Base-by-base conservation (phyloP, 2,329 filamentous ascomycete genomes). In the Paecilomyces sp. region DNA sequence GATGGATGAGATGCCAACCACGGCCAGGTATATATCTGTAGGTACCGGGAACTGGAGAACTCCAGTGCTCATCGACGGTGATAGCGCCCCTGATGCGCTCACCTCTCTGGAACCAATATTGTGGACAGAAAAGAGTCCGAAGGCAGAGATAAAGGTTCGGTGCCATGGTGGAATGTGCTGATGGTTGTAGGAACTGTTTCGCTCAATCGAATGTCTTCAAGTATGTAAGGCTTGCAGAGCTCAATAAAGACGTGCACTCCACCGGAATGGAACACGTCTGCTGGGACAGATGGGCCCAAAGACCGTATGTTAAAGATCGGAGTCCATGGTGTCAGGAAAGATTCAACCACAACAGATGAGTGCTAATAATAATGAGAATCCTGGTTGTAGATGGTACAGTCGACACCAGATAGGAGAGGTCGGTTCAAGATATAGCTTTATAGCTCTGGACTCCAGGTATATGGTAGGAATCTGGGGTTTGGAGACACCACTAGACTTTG, bases 121-220 rank as follows among this genome's bases (percentile, higher is more conserved):
- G 70, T 6, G 80, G 80, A 58, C 76, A 77, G 68, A 80, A 79
- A 53, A 78, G 69, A 57, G 73, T 77, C 58, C 80, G 78, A n/a
- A 79, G 73, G 56, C 77, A 80, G 66, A 82, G 66, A 58, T 80
- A 79, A 55, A 81, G 75, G 65, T 82, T 82, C 62, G 80, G 80
- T 51, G 80, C 76, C 80, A 82, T 82, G 61, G 50, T 55, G 58
- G 64, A 54, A 55, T 55, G 47, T 58, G 33, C 31, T 30, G 30
- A 57, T 60, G 12, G 11, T 6, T 9, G 28, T 54, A 58, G 55
- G 54, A 53, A 47, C 61, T 64, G 67, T 66, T 66, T 64, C 66
- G 60, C 58, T 60, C 28, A 58, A 55, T 54, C 36, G n/a, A 47
- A n/a, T 47, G 41, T 47, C n/a, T 47, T 47, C 41, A 6, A 47